phyloP scores from a whole-genome alignment of 257 asterid species.

The Solanum chmielewskii region DNA sequence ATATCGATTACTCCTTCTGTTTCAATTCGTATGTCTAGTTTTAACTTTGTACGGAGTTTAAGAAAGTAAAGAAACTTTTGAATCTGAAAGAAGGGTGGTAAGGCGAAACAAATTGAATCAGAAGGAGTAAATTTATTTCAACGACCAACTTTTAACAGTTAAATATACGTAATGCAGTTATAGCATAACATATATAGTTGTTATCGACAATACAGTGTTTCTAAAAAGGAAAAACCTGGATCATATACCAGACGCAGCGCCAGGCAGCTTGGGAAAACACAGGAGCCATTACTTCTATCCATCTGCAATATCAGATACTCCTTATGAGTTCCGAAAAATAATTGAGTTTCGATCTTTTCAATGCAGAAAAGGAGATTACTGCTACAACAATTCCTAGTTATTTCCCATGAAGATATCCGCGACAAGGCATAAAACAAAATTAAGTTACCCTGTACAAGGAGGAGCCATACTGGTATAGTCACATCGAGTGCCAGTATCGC shows the following conservation, averaged over 20 bases:
- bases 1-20: neutral
- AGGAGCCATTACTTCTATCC: constrained; percentile 97
- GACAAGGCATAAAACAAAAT: neutral
- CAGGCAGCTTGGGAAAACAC: constrained; percentile 74
- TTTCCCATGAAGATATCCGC: neutral
- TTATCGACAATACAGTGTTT: neutral
- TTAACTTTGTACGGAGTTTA: neutral
- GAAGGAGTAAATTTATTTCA: neutral
- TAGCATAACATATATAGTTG: neutral
- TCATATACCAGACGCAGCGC: constrained; percentile 88
- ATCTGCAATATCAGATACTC: constrained; percentile 22
- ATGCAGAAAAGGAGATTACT: neutral
- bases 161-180: neutral
- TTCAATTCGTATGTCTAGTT: neutral
- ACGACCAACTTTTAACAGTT: neutral
- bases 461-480: constrained; percentile 53
- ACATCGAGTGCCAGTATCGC: constrained; percentile 42
- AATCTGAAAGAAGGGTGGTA: neutral
- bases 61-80: neutral
- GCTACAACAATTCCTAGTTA: neutral
- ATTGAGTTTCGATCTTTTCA: neutral
- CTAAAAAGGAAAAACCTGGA: constrained; percentile 45
- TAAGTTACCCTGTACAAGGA: constrained; percentile 84
- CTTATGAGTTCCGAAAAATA: neutral
- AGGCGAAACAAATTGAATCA: too few species aligned